Percentiles rank a stretch among this genome's conserved stretches.
Evolutionary conservation across 179 eudicot species (phyloP).

Genomic region (Heliamphora pulchella): DNA sequence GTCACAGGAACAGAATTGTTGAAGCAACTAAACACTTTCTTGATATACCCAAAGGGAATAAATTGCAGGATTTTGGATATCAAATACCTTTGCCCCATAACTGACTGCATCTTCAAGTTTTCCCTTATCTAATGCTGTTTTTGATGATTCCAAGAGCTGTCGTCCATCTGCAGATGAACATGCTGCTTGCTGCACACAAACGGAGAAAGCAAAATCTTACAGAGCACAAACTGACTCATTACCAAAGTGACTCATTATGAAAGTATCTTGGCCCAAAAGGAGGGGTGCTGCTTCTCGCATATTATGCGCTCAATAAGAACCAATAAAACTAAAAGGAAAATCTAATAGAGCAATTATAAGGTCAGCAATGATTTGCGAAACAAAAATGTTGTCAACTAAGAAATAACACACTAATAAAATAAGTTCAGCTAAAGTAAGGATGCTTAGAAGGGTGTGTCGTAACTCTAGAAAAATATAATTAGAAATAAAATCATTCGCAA

Average conservation of each 20-base stretch:
- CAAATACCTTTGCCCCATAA: conserved; percentile 88
- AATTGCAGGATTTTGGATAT: background rate
- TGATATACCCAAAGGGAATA: background rate
- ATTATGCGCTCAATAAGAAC: background rate
- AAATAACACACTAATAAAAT: background rate
- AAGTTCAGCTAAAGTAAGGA: background rate
- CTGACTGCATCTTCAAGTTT: conserved; percentile 99
- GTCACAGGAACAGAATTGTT: conserved; percentile 1
- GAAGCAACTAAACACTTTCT: background rate
- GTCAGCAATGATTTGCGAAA: background rate
- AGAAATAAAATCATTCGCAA: no score
- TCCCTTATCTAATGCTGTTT: conserved; percentile 97
- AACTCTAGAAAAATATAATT: background rate
- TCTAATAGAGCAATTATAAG: background rate
- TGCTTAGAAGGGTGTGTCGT: background rate
- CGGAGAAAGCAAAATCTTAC: conserved; percentile 12
- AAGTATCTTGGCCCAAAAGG: background rate
- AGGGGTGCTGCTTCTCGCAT: conserved; percentile 7
- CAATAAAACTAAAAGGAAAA: background rate
- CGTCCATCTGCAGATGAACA: conserved; percentile 99
- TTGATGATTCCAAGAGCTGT: conserved; percentile 94
- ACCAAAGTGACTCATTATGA: background rate
- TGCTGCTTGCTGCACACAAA: conserved; percentile 85
- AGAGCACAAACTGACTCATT: background rate
- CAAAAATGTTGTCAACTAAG: background rate